Evolutionary conservation across 192 early-diverging fungal species (phyloP), one percentile per base, ranked within the genome.

Genomic region (Coemansia sp.): DNA sequence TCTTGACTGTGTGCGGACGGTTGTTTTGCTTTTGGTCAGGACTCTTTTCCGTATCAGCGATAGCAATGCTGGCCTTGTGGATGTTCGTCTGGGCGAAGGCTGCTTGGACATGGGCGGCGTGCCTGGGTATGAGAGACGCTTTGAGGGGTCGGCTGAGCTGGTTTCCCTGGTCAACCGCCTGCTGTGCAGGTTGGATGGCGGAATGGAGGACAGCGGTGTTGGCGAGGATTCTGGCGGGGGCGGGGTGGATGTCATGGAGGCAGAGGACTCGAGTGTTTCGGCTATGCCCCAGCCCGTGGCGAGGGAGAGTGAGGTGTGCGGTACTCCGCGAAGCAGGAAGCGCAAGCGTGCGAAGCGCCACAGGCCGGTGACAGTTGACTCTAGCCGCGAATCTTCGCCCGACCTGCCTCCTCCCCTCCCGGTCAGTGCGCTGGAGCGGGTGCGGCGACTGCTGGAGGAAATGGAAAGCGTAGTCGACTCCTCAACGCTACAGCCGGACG

Each of bases 281-380:
- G 52, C 52, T 2, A 55, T 55, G 52, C 13, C 52, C 18, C 56
- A 58, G 56, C 35, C 56, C 52, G 26, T 33, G 11, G 28, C 10
- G 56, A 36, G 21, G 3, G 28, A 31, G 52, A 55, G 13, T 14
- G 52, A 55, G 52, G 13, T n/a, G 13, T 55, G 56, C 14, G 8
- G 34, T 7, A 33, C 62, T n/a, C 58, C 42, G 45, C 34, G 62
- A n/a, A 36, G 69, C 57, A 71, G 45, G 62, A 64, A 64, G 57
- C 59, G 37, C 20, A 68, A 64, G 62, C 65, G 62, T 47, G 18
- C 31, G 9, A 43, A 33, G 61, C 72, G 50, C 28, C 20, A n/a
- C 10, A 12, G 18, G 26, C 39, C 28, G 4, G 58, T 35, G 3
- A 48, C 34, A 3, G 20, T 7, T 31, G 26, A 31, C 4, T 58